phyloP scores from a whole-genome alignment of 768 basidiomycete genomes.

The Aureoboletus auriporus region DNA sequence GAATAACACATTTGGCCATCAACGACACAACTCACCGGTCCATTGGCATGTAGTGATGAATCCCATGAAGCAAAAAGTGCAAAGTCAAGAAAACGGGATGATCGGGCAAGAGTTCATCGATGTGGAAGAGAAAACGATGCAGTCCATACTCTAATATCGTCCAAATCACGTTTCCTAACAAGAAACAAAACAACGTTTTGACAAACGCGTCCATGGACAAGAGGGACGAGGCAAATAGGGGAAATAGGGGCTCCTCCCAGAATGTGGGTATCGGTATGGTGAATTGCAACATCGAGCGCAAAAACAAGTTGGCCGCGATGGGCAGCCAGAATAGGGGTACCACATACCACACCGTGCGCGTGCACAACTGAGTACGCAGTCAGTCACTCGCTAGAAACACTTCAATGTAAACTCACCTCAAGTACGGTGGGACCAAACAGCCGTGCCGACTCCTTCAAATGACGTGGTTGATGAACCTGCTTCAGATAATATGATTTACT shows the following conservation, averaged over 20 bases:
- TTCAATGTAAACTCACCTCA: conserved; percentile 50
- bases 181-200: conserved; percentile 65
- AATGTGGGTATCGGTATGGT: conserved; percentile 65
- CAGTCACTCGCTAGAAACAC: background rate
- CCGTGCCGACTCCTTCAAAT: conserved; percentile 76
- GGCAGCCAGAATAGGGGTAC: conserved; percentile 92
- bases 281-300: conserved; percentile 83
- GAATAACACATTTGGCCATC: background rate
- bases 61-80: conserved; percentile 91
- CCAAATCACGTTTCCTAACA: conserved; percentile 87
- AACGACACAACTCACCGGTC: conserved; percentile 55
- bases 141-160: conserved; percentile 89
- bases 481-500: conserved; percentile 94
- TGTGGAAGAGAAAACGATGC: conserved; percentile 97
- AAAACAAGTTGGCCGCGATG: conserved; percentile 73
- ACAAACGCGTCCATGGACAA: conserved; percentile 49
- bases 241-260: conserved; percentile 50
- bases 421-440: conserved; percentile 80
- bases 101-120: conserved; percentile 87
- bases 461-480: conserved; percentile 96
- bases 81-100: conserved; percentile 70
- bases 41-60: conserved; percentile 98
- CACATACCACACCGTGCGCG: conserved; percentile 89
- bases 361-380: conserved; percentile 53
- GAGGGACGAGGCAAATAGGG: conserved; percentile 43